Percentiles rank a stretch among this genome's conserved stretches.
These are phyloP conservation scores for Rhododendron kiyosumense DNA, from an alignment of 148 eudicot species.

Conservation along the genomic window DNA sequence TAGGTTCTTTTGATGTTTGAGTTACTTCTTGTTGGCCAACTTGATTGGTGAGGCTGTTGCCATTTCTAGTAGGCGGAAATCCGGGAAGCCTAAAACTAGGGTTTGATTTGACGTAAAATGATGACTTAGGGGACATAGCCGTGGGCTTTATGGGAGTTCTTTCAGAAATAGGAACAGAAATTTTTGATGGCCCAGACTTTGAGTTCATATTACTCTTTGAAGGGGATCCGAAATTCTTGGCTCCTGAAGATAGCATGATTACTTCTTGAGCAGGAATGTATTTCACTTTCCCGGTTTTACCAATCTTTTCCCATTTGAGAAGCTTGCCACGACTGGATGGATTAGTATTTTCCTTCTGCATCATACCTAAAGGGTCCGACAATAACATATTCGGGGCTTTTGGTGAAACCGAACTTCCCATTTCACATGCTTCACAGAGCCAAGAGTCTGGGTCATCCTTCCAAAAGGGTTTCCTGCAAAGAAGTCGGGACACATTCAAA, in stretches of 20 bases:
- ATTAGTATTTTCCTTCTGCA: background rate
- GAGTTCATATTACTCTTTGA: background rate
- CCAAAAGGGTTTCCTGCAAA: slow-evolving; percentile 11
- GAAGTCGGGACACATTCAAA: background rate
- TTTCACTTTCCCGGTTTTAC: slow-evolving; percentile 23
- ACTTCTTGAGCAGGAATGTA: slow-evolving; percentile 23
- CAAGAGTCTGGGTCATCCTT: background rate
- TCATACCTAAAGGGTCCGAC: background rate
- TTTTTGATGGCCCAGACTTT: background rate
- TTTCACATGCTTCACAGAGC: slow-evolving; percentile 26
- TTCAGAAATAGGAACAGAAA: background rate
- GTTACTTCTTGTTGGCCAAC: background rate
- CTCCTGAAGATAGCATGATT: slow-evolving; percentile 20
- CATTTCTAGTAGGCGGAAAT: background rate
- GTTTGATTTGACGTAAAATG: background rate
- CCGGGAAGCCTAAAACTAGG: background rate
- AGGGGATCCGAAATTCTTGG: slow-evolving; percentile 3
- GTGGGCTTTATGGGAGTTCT: background rate
- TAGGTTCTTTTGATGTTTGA: background rate
- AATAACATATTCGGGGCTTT: background rate
- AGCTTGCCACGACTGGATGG: background rate
- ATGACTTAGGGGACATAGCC: background rate
- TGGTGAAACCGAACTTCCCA: background rate
- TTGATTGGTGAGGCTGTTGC: background rate
- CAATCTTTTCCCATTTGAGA: slow-evolving; percentile 15